Evolutionary conservation across 176 grass and related monocot genomes (phyloP).

Genomic region (Juncus effusus): DNA sequence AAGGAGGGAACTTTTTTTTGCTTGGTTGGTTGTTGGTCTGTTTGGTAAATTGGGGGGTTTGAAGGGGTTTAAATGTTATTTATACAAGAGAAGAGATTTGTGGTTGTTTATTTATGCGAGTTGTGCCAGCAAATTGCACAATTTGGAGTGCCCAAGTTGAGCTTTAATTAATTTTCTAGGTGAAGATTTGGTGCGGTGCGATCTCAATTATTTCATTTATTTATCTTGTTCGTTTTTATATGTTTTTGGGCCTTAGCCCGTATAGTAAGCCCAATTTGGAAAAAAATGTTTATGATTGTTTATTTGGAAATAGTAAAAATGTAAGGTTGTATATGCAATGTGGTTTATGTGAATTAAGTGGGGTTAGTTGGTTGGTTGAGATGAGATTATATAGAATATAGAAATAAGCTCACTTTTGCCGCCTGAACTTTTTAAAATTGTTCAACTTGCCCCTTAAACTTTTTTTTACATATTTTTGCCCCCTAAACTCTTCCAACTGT

Average conservation of each 20-base stretch:
- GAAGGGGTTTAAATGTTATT: constrained; percentile 29
- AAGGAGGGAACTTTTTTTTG: background rate
- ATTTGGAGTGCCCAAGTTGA: constrained; percentile 7
- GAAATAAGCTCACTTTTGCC: no score
- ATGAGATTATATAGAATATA: constrained; percentile 29
- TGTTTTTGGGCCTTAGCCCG: background rate
- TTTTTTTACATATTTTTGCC: no score
- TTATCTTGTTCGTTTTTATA: background rate
- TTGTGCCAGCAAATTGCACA: constrained; percentile 33
- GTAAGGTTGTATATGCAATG: background rate
- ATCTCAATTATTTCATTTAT: constrained; percentile 14
- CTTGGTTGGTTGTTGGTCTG: constrained; percentile 17
- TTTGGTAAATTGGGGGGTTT: constrained; percentile 29
- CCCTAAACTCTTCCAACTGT: no score
- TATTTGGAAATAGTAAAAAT: constrained; percentile 24
- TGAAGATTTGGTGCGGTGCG: constrained; percentile 8
- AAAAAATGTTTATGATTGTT: no score
- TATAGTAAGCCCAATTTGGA: no score
- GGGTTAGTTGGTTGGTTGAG: constrained; percentile 40
- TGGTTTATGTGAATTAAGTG: no score
- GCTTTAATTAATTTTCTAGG: constrained; percentile 21
- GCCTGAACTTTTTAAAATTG: no score
- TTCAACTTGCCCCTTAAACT: no score
- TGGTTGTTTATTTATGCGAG: constrained; percentile 26
- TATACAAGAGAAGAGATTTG: constrained; percentile 30